These are phyloP conservation scores for Trametes cingulata DNA, from an alignment of 768 basidiomycete species.

Conservation along the genomic window DNA sequence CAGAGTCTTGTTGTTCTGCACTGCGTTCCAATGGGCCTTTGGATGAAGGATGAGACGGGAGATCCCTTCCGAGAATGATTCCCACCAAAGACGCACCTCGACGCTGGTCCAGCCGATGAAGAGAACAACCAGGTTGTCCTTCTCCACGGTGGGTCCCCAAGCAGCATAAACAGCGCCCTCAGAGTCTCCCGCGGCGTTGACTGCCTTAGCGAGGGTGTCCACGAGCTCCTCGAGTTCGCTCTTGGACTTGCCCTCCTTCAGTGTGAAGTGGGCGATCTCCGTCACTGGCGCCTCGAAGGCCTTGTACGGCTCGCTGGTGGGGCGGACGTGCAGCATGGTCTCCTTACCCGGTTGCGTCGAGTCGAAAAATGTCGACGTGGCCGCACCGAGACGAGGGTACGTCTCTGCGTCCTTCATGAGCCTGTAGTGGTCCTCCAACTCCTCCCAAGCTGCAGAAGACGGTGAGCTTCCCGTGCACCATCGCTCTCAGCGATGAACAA, in stretches of 20 bases:
- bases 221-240: conserved; percentile 2
- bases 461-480: background rate
- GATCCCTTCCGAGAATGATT: background rate
- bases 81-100: background rate
- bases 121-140: background rate
- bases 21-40: conserved; percentile 2
- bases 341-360: background rate
- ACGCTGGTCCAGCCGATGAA: conserved; percentile 15
- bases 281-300: conserved; percentile 16
- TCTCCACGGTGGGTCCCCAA: conserved; percentile 13
- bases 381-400: conserved; percentile 12
- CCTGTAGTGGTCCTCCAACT: conserved; percentile 12
- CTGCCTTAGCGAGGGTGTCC: background rate
- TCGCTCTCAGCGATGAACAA: background rate
- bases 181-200: background rate
- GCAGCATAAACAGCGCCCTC: conserved; percentile 1
- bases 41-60: background rate
- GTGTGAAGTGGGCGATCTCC: conserved; percentile 13
- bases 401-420: conserved; percentile 15
- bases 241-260: conserved; percentile 9
- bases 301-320: conserved; percentile 11
- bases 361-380: background rate
- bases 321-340: conserved; percentile 7
- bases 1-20: background rate
- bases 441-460: conserved; percentile 16